Base-by-base conservation (phyloP, 345 rosid genomes). In the Moricandia arvensis region DNA sequence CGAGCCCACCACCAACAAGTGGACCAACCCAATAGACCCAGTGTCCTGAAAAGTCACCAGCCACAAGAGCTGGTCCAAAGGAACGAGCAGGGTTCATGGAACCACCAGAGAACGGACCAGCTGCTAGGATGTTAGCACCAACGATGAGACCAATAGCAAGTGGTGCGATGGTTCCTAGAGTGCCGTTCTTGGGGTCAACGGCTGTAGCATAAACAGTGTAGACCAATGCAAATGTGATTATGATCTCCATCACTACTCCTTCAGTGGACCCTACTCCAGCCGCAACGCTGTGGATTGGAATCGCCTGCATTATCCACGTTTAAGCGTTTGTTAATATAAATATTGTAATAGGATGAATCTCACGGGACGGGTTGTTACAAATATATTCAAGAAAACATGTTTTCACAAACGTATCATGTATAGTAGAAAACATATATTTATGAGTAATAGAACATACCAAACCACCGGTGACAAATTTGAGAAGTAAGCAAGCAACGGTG, bases 11-110 rank as follows among this genome's bases (percentile, higher is more conserved):
- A 0, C 98, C 98, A 15, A 90, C 1, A 8, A 93, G 91, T 18
- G 97, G 95, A 5, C 97, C 97, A 16, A 83, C 93, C 98, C 97
- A 93, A 75, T 93, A 90, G 85, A 90, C 86, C 93, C 93, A 93
- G 77, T 89, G 90, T 76, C 84, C 96, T 0, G 80, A 81, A 82
- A 81, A 93, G 76, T 90, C 82, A 1, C 93, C 88, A 7, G 91
- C 87, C 0, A 58, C 93, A 21, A 93, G 90, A 0, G 97, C 95
- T 3, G 95, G 97, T 27, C 98, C 98, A 30, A 93, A 93, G 8
- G 96, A 89, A 1, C 95, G 88, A 24, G 96, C 98, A 0, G 98
- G 95, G 86, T 93, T 93, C 98, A 90, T 93, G 66, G 98, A 89
- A 34, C 93, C 97, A 0, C 95, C 97, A 0, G 93, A 89, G 83